Percentiles rank a stretch among this genome's conserved stretches.
phyloP scores from a whole-genome alignment of 805 yeast species.

The Saccharomycopsis amapae region DNA sequence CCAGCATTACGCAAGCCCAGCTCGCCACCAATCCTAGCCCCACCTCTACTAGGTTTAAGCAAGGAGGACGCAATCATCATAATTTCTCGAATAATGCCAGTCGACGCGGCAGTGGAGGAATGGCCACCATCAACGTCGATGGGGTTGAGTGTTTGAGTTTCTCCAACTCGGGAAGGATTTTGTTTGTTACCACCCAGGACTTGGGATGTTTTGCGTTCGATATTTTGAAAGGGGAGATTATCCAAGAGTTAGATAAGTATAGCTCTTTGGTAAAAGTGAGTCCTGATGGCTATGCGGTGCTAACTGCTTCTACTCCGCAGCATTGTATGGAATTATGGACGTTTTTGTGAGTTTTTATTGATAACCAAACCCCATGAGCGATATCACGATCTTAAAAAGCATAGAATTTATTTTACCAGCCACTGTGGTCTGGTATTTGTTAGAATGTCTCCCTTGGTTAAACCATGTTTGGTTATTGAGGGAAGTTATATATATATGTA shows the following conservation, averaged over 20 bases:
- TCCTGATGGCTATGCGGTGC: conserved; percentile 69
- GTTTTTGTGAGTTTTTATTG: not conserved
- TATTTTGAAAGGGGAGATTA: conserved; percentile 51
- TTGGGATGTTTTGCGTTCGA: conserved; percentile 77
- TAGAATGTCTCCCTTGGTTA: no score
- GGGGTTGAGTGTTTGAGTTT: conserved; percentile 70
- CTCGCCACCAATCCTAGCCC: not conserved
- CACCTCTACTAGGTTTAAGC: conserved; percentile 1
- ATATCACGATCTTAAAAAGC: not conserved
- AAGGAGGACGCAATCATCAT: not conserved
- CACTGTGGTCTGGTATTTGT: no score
- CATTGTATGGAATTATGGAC: conserved; percentile 63
- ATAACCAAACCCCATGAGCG: no score
- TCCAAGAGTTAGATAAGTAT: conserved; percentile 65
- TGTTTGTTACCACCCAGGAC: conserved; percentile 73
- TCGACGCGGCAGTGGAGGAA: not conserved
- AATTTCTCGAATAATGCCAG: not conserved
- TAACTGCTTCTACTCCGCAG: conserved; percentile 74
- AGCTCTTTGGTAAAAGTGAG: conserved; percentile 57
- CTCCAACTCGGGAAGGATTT: conserved; percentile 63
- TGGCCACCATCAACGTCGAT: conserved; percentile 38
- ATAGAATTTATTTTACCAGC: not conserved
- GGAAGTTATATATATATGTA: no score
- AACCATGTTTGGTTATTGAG: no score
- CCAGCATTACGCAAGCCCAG: conserved; percentile 24